These are phyloP conservation scores for Anisogramma anomala DNA, from an alignment of 2,329 filamentous ascomycete genomes.

Conservation along the genomic window DNA sequence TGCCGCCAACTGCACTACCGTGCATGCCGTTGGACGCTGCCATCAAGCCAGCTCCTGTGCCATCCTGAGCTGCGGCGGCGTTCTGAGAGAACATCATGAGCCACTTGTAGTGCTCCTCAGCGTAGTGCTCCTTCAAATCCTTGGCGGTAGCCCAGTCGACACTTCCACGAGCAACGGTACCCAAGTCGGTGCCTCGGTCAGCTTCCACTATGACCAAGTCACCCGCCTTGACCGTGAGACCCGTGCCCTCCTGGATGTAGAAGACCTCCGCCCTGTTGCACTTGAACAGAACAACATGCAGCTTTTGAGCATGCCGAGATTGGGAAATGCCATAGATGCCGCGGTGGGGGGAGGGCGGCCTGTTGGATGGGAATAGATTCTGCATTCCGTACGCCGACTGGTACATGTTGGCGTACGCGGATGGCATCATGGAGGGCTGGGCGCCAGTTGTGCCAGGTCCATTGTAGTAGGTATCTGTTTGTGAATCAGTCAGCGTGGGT, in stretches of 20 bases:
- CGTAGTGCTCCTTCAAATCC: conserved; percentile 79
- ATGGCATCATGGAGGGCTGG: conserved; percentile 27
- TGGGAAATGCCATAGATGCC: conserved; percentile 50
- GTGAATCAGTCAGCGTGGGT: conserved; percentile 18
- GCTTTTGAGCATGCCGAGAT: conserved; percentile 53
- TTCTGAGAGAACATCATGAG: conserved; percentile 96
- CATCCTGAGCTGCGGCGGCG: conserved; percentile 50
- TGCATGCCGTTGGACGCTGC: conserved; percentile 52
- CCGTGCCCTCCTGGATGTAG: conserved; percentile 92
- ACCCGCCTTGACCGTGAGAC: conserved; percentile 76
- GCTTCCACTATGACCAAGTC: conserved; percentile 97
- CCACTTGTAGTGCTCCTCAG: conserved; percentile 95
- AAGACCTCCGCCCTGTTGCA: conserved; percentile 92
- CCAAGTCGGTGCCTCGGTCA: conserved; percentile 89
- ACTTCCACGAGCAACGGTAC: conserved; percentile 80
- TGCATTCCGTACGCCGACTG: conserved; percentile 35
- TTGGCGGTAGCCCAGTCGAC: conserved; percentile 81
- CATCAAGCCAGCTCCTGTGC: conserved; percentile 49
- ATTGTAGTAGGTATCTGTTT: conserved; percentile 28
- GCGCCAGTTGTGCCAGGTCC: conserved; percentile 21
- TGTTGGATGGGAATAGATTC: conserved; percentile 31
- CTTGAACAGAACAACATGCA: conserved; percentile 94
- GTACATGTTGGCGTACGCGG: conserved; percentile 31
- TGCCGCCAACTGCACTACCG: conserved; percentile 62
- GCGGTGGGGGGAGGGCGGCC: conserved; percentile 49